Evolutionary conservation across 441 rosid species (phyloP), one percentile per base, ranked within the genome.

Genomic region (Gossypium schwendimanii): DNA sequence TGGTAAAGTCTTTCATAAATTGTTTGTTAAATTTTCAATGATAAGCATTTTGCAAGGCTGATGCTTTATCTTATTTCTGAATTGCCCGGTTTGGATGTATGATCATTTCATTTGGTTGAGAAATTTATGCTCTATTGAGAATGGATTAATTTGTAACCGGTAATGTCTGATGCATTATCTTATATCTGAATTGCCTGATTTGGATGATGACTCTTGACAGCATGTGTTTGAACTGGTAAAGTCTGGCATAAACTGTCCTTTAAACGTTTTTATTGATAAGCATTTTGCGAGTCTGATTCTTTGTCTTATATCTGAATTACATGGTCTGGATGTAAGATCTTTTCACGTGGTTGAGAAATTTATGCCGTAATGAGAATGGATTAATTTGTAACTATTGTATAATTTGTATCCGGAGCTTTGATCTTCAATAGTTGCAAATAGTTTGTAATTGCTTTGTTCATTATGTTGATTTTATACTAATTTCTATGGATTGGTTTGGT

Each of bases 201-300:
- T 55, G 31, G 78, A 80, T 20, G 15, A 74, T 90, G 77, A 79
- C 71, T 76, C 83, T 96, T 61, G 87, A 93, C 77, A 6, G 91
- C 84, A 67, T 88, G 15, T 90, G 88, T 78, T 84, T 96, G 88
- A 85, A 77, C 11, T 67, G 86, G 98, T 96, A 91, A 84, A 80
- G 47, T 66, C 65, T 77, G 65, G 23, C 63, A 17, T 21, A 39
- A 59, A 20, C 68, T 72, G 63, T 20, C 49, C 65, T 20, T 21
- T 70, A 41, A 75, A 50, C 10, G 54, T 49, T 2, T n/a, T 26
- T 12, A 12, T 52, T 70, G 12, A 50, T 68, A 18, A 65, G 45
- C 49, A 71, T 67, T 70, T 18, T 71, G 47, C 28, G 41, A 72
- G 58, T 72, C 60, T 61, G 41, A 65, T 49, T 50, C 70, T 33